Percentiles rank a stretch among this genome's conserved stretches.
phyloP scores from a whole-genome alignment of 768 basidiomycete species.

The Phaffia tasmanica region DNA sequence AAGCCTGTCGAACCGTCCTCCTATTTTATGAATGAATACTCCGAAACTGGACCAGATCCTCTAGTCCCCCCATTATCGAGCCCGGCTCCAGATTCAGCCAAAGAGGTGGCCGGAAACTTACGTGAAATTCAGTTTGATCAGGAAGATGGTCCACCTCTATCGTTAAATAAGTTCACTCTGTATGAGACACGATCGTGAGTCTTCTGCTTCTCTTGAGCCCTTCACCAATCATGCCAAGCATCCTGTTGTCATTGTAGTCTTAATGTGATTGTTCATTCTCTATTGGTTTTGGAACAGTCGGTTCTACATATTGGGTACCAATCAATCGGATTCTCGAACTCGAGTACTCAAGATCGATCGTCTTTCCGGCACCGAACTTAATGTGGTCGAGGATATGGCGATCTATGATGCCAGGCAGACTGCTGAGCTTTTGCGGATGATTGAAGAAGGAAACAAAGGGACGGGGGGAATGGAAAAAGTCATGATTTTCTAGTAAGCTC shows the following conservation, averaged over 20 bases:
- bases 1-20: too few relatives aligned
- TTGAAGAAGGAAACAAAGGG: slow-evolving; percentile 84
- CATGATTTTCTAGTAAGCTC: slow-evolving; percentile 37
- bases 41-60: too few relatives aligned
- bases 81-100: too few relatives aligned
- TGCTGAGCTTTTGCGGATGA: slow-evolving; percentile 81
- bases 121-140: neutral
- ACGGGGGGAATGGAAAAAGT: slow-evolving; percentile 74
- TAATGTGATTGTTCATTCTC: neutral
- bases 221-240: neutral
- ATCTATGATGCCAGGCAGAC: slow-evolving; percentile 83
- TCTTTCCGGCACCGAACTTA: slow-evolving; percentile 43
- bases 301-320: slow-evolving; percentile 85
- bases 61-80: too few relatives aligned
- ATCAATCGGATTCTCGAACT: slow-evolving; percentile 74
- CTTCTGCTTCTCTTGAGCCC: neutral
- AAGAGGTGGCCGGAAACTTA: too few relatives aligned
- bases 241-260: neutral
- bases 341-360: slow-evolving; percentile 89
- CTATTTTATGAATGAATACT: too few relatives aligned
- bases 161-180: slow-evolving; percentile 71
- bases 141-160: slow-evolving; percentile 6
- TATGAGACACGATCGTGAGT: slow-evolving; percentile 67
- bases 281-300: slow-evolving; percentile 38
- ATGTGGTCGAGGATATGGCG: slow-evolving; percentile 73